Evolutionary conservation across 1,284 basidiomycete genomes (phyloP), one percentile per base, ranked within the genome.

Genomic region (Leccinum fuscescens): DNA sequence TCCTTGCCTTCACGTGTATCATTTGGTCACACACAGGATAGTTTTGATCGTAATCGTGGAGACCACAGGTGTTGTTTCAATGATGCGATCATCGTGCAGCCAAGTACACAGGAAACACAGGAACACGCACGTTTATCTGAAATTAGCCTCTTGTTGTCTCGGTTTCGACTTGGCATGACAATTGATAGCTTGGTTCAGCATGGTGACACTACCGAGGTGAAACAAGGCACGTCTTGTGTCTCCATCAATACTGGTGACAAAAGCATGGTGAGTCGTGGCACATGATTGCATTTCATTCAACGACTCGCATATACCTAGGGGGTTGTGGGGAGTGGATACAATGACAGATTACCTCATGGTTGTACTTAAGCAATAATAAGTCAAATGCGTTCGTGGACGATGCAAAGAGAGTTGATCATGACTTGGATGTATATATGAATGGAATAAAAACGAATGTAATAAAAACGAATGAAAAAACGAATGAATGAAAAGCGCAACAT

Each of bases 361-460:
- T 72, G 67, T 64, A 37, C 35, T 37, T 37, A 61, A 70, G 67
- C 61, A 62, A 67, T 71, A 61, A 64, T 69, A 72, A 69, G 57
- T 46, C 58, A 63, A 67, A 12, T 35, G 55, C 54, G 68, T 39
- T 60, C 60, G 42, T 52, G 55, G 54, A 62, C 58, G 53, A 70
- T 74, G 69, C 56, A 49, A 64, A 62, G 50, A 65, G 35, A 52
- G 63, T 68, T 63, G 50, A 46, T 63, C 57, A 60, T 57, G 69
- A 60, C 35, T 56, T 62, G 67, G 5, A 61, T 52, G 61, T 56
- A 57, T 73, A 73, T 69, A 37, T 71, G 67, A 60, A 62, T 55
- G 58, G 57, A 71, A 73, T 72, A 69, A 72, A 66, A 58, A 22
- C 17, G 15, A 15, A 15, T 4, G 4, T 56, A 71, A 73, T 72